Evolutionary conservation across 805 yeast genomes (phyloP), one percentile per base, ranked within the genome.

Genomic region (Metschnikowia arizonensis): DNA sequence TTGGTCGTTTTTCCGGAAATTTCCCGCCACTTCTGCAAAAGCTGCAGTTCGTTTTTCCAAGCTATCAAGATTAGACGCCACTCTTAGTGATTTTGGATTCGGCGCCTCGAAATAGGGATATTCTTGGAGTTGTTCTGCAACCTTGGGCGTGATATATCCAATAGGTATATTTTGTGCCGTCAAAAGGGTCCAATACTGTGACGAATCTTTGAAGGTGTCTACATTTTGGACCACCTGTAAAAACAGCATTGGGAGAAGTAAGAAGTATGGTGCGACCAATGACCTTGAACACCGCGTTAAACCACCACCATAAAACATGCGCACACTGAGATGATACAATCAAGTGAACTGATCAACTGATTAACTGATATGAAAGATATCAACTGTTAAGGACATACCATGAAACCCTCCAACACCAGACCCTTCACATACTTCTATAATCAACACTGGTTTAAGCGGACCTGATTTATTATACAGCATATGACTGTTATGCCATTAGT

Each of bases 11-110:
- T 50, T 52, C 33, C 66, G 66, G 72, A 82, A 69, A 10, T 37
- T 26, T 0, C 24, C 23, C 0, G 81, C 86, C 1, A 83, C 50
- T 9, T 48, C 40, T 2, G 62, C 74, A 43, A 86, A 61, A 0
- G 65, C 64, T 0, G 44, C 47, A 42, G 65, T 72, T 50, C 84
- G 57, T 28, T 57, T 56, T 19, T 75, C 79, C 24, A 73, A 34
- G 0, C 76, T 66, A 45, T 66, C 43, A 17, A 50, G 40, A 5
- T 7, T 9, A 3, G 45, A 42, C 6, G 35, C 34, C 11, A 50
- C 23, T 11, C 18, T 21, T 21, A 50, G 44, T 3, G 32, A 24
- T 3, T 33, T 25, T 11, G 34, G 30, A 18, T 29, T 14, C 4
- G 42, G 28, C 15, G 15, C 35, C n/a, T 39, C 28, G 34, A 37